Percentiles rank a stretch among this genome's conserved stretches.
These are phyloP conservation scores for Alternaria panax DNA, from an alignment of 2,329 filamentous ascomycete genomes.

Conservation along the genomic window DNA sequence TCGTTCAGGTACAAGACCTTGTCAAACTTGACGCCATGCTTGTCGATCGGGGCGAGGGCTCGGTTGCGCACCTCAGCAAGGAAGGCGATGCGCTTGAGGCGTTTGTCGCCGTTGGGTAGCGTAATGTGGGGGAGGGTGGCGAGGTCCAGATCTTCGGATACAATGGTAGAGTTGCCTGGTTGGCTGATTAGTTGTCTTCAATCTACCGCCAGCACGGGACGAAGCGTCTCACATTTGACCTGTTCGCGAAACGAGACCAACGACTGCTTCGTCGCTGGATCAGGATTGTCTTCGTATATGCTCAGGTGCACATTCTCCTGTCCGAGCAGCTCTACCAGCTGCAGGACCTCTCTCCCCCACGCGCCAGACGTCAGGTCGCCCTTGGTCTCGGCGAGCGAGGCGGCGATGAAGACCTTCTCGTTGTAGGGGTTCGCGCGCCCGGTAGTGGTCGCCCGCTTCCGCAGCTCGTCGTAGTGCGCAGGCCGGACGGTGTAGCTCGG, in stretches of 20 bases:
- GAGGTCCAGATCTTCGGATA: conserved; percentile 67
- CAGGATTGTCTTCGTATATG: conserved; percentile 76
- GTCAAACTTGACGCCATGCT: conserved; percentile 63
- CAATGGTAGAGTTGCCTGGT: conserved; percentile 58
- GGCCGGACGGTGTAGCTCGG: conserved; percentile 66
- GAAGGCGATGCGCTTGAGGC: conserved; percentile 77
- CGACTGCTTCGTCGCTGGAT: conserved; percentile 62
- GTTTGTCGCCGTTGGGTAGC: conserved; percentile 67
- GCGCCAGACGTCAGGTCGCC: conserved; percentile 67
- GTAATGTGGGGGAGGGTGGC: conserved; percentile 65
- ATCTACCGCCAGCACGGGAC: not conserved
- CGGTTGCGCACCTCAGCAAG: conserved; percentile 76
- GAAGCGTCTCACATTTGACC: conserved; percentile 51
- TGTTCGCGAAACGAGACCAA: conserved; percentile 62
- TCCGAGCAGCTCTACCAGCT: conserved; percentile 71
- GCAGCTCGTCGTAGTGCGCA: conserved; percentile 58
- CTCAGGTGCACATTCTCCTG: conserved; percentile 73
- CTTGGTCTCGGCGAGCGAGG: conserved; percentile 71
- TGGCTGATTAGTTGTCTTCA: conserved; percentile 20
- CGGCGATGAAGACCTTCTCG: conserved; percentile 76
- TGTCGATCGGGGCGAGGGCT: conserved; percentile 69
- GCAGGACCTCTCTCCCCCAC: conserved; percentile 69
- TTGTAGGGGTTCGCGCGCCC: conserved; percentile 61
- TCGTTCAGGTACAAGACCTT: conserved; percentile 72
- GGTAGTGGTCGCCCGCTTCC: conserved; percentile 41